Evolutionary conservation across 768 basidiomycete species (phyloP), one percentile per base, ranked within the genome.

Genomic region (Megacollybia marginata): DNA sequence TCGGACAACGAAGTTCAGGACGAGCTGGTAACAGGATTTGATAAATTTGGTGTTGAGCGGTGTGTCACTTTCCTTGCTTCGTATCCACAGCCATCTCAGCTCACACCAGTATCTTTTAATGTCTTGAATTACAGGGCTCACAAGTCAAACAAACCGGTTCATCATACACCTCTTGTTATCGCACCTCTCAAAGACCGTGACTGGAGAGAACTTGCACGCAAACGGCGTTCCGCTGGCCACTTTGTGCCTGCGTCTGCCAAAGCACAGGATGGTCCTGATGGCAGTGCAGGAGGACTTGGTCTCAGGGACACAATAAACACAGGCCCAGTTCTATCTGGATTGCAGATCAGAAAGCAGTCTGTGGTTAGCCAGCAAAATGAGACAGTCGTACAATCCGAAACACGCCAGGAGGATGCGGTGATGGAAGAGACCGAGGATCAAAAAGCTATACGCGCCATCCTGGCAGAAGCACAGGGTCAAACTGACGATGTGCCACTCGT

Each of bases 141-240:
- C 57, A 83, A 76, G 49, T 57, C 76, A 31, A 67, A 69, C 54
- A 73, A 71, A 49, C 69, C 72, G 48, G 74, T 68, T 38, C 72
- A 72, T 53, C 62, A 78, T 36, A 78, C 71, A 4, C 88, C 88
- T 0, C 75, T 96, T 9, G 82, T 96, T 34, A 98, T 99, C 42
- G 84, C 94, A 13, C 73, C 91, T 1, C 71, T 90, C 42, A 72
- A 91, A 57, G 95, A 97, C 59, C 78, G 82, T 23, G 94, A 99
- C 62, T 99, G 95, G 95, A 73, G 91, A 38, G 86, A 82, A 47
- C 66, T 81, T 8, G 88, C 89, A 13, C 74, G 85, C 38, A 83
- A 80, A 61, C 73, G 87, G 59, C 80, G 74, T 42, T 69, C 65
- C 23, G 71, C 61, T 9, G 64, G 67, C 11, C 74, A 78, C 40